A percentile compares a stretch with the other conserved stretches of the same genome.
Evolutionary conservation across 148 eudicot genomes (phyloP).

Genomic region (Chenopodium album): DNA sequence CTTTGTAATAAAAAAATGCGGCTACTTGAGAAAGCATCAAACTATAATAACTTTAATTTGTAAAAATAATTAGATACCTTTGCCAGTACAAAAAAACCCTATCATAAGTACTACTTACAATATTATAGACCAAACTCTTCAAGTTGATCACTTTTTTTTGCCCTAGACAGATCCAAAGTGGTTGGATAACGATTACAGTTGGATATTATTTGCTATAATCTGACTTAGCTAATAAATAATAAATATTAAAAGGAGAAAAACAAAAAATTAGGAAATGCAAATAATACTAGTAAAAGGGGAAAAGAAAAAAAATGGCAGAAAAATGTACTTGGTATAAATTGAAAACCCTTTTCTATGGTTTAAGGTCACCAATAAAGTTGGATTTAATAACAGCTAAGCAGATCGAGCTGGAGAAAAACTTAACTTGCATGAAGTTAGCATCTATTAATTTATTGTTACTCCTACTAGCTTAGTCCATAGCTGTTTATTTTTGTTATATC

Average conservation of each 20-base stretch:
- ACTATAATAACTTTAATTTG: slow-evolving; percentile 9
- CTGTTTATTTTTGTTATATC: too few relatives aligned
- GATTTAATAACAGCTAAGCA: neutral
- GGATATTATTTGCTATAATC: neutral
- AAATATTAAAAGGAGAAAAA: neutral
- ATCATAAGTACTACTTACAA: neutral
- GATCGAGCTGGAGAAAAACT: neutral
- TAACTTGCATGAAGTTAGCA: neutral
- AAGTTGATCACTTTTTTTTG: slow-evolving; percentile 11
- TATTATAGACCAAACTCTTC: neutral
- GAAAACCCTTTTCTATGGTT: too few relatives aligned
- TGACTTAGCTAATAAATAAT: neutral
- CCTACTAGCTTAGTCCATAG: too few relatives aligned
- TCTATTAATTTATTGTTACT: neutral
- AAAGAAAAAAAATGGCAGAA: too few relatives aligned
- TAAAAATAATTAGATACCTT: slow-evolving; percentile 14
- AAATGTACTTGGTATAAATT: too few relatives aligned
- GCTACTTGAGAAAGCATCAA: slow-evolving; percentile 12
- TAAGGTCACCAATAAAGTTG: neutral
- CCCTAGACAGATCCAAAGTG: slow-evolving; percentile 17
- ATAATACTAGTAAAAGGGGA: too few relatives aligned
- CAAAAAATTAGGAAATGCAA: neutral
- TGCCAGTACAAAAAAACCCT: slow-evolving; percentile 12
- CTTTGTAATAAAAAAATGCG: neutral
- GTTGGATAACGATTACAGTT: slow-evolving; percentile 23